Evolutionary conservation across 164 flowering plant genomes (phyloP), one percentile per base, ranked within the genome.

Genomic region (Echeveria elegans): DNA sequence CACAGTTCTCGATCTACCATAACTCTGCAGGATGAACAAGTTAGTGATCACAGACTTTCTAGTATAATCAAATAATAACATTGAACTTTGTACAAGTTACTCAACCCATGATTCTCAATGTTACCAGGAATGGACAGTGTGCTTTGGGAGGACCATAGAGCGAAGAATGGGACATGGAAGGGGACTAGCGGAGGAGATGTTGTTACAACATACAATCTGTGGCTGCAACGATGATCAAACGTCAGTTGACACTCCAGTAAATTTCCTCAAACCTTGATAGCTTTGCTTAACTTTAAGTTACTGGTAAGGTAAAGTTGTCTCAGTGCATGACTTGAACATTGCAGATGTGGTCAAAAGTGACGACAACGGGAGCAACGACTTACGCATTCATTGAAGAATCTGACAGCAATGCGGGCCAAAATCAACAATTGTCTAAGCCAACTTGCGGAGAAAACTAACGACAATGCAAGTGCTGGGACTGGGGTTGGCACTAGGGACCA

Each of bases 141-240:
- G 15, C 14, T 12, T n/a, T 89, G 91, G 96, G 81, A 86, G 66
- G 82, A 86, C 66, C 86, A 87, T 1, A 67, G 76, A 6, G 59
- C 66, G 41, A 69, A 65, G 67, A 66, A 74, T 5, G 72, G 59
- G n/a, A 66, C 72, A 63, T 70, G 77, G 40, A 87, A 81, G 73
- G 89, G 91, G 6, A 83, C 89, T 36, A 80, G 73, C 11, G 96
- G 93, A 16, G 93, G 93, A 2, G 61, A 69, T 7, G 93, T 88
- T 14, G 12, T 85, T 1, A 80, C 72, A n/a, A n/a, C n/a, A n/a
- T n/a, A n/a, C n/a, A 28, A 71, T 89, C 60, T 83, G 93, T 40
- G 83, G 87, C 43, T 89, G 93, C 69, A 85, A 82, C 70, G 96
- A 89, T 74, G 50, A 82, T 75, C 84, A 86, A 62, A 80, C 58